A percentile compares a stretch with the other conserved stretches of the same genome.
Evolutionary conservation across 768 basidiomycete species (phyloP).

Genomic region (Tulasnella sp.): DNA sequence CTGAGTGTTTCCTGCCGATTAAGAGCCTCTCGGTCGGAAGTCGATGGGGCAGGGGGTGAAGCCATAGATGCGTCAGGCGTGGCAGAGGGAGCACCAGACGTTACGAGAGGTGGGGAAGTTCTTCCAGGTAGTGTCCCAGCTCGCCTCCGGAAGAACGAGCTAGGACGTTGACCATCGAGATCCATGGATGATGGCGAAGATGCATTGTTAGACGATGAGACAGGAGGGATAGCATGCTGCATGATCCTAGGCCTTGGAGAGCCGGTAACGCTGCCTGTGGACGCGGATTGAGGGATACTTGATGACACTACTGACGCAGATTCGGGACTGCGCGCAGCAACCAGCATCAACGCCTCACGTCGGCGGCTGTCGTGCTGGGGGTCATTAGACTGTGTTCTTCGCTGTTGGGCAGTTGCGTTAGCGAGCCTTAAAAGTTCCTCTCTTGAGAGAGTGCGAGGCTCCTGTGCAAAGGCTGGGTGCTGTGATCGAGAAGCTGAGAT

Average conservation of each 20-base stretch:
- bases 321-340: neutral
- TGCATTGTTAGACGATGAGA: neutral
- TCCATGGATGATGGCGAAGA: neutral
- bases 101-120: neutral
- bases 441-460: neutral
- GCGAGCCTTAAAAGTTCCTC: neutral
- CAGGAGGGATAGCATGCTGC: slow-evolving; percentile 4
- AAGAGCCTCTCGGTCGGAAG: neutral
- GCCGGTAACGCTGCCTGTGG: neutral
- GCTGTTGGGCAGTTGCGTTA: neutral
- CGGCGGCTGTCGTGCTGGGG: neutral
- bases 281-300: neutral
- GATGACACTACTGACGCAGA: neutral
- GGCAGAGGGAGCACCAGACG: neutral
- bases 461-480: neutral
- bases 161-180: neutral
- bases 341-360: neutral
- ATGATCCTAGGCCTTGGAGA: slow-evolving; percentile 10
- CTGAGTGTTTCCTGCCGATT: neutral
- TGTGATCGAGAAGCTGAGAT: neutral
- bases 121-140: slow-evolving; percentile 7
- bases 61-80: neutral
- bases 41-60: neutral
- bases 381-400: neutral
- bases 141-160: slow-evolving; percentile 2